phyloP scores from a whole-genome alignment of 2,329 filamentous ascomycete genomes.

The Diaporthe sp. region DNA sequence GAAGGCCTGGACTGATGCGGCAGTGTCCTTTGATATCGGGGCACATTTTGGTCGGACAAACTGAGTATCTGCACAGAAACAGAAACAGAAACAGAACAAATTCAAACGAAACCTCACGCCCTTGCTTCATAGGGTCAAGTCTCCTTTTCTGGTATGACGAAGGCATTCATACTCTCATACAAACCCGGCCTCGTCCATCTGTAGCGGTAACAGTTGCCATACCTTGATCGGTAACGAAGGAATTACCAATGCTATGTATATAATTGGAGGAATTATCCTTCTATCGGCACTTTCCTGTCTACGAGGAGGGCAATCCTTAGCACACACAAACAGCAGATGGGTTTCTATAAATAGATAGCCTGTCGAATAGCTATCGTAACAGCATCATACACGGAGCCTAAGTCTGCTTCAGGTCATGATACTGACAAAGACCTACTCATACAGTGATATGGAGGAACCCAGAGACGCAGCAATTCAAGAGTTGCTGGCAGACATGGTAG shows the following conservation, averaged over 20 bases:
- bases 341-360: neutral
- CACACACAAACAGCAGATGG: neutral
- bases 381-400: neutral
- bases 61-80: slow-evolving; percentile 24
- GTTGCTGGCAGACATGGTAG: neutral
- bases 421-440: neutral
- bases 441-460: neutral
- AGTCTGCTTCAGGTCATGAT: too few relatives aligned
- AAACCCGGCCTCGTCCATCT: neutral
- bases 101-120: slow-evolving; percentile 22
- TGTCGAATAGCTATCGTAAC: neutral
- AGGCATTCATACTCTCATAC: neutral
- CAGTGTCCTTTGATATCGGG: slow-evolving; percentile 13
- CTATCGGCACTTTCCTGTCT: too few relatives aligned
- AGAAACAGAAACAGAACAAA: slow-evolving; percentile 26
- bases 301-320: neutral
- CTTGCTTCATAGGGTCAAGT: neutral
- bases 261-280: neutral
- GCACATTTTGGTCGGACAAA: slow-evolving; percentile 1
- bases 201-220: neutral
- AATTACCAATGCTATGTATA: neutral
- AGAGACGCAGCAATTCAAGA: neutral
- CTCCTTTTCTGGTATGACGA: neutral
- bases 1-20: slow-evolving; percentile 14
- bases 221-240: neutral